Evolutionary conservation across 495 filamentous ascomycete genomes (phyloP), one percentile per base, ranked within the genome.

Genomic region (Echria macrotheca): DNA sequence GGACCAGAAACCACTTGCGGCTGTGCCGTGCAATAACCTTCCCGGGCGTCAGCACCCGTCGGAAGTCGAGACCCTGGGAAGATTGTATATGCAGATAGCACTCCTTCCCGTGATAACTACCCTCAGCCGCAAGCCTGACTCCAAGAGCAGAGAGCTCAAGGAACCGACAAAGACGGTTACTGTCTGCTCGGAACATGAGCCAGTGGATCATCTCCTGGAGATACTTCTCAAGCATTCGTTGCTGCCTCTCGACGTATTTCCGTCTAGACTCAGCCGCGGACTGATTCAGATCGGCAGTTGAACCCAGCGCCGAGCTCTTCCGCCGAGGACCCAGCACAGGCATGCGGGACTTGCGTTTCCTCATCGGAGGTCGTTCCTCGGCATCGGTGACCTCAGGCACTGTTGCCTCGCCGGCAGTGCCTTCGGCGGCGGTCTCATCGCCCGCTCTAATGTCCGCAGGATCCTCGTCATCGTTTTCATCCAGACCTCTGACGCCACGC

Each of bases 1-100:
- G 75, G n/a, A 99, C 91, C 26, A 95, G 72, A 64, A 99, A 99
- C 93, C 93, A 99, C 64, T 95, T 95, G 6, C 90, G 89, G 47
- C 76, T 81, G 68, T 96, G 91, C 14, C 89, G 79, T 35, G 82
- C 80, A 56, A 85, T 85, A 53, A 96, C 70, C 49, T 85, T 76
- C 19, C 74, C 71, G 0, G 91, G 89, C 5, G 77, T 88, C 60
- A 90, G 76, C 28, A 89, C 83, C 52, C 84, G 83, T 38, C 89
- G 77, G 65, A 94, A 91, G 62, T 96, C 91, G 40, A 95, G 79
- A 12, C 91, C 91, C 55, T 95, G 94, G 0, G 86, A 83, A 31
- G 89, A 93, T 58, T 90, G 85, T 39, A 97, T 93, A 47, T 94
- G 81, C 40, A 97, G 72, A 57, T 88, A 90, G 8, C 93, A 95